Percentiles rank a stretch among this genome's conserved stretches.
Evolutionary conservation across 768 basidiomycete species (phyloP).

Genomic region (Clitopilus passeckerianus): DNA sequence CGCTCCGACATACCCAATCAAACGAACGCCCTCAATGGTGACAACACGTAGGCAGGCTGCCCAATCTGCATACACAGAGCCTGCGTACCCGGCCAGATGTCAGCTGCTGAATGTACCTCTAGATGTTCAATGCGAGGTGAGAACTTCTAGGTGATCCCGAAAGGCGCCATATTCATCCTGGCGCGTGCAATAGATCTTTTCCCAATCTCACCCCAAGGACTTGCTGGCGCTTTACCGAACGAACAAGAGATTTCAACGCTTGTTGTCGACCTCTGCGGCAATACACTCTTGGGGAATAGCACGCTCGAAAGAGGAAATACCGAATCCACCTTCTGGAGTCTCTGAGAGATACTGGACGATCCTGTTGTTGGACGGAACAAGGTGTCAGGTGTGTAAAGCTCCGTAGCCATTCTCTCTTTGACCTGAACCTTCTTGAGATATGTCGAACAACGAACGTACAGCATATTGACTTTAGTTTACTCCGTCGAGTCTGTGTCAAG

Average conservation of each 20-base stretch:
- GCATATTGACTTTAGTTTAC: neutral
- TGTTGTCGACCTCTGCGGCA: neutral
- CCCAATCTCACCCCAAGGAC: neutral
- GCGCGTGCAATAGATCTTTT: too few species aligned
- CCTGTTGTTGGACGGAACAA: neutral
- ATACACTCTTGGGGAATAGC: neutral
- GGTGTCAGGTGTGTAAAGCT: neutral
- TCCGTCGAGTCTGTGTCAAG: neutral
- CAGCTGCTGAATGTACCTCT: too few species aligned
- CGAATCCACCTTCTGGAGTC: neutral
- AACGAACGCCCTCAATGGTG: too few species aligned
- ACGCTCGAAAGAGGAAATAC: neutral
- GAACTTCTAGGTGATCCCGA: too few species aligned
- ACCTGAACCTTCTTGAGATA: neutral
- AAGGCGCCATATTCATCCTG: too few species aligned
- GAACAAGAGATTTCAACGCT: neutral
- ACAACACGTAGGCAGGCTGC: too few species aligned
- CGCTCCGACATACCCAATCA: too few species aligned
- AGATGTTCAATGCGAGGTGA: too few species aligned
- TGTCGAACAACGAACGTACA: neutral
- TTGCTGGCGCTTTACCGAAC: neutral
- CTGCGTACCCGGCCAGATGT: too few species aligned
- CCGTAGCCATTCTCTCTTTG: neutral
- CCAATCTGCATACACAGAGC: too few species aligned
- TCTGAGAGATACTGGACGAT: neutral